phyloP scores from a whole-genome alignment of 2,329 filamentous ascomycete genomes.

The Stagonosporopsis chrysanthemi region DNA sequence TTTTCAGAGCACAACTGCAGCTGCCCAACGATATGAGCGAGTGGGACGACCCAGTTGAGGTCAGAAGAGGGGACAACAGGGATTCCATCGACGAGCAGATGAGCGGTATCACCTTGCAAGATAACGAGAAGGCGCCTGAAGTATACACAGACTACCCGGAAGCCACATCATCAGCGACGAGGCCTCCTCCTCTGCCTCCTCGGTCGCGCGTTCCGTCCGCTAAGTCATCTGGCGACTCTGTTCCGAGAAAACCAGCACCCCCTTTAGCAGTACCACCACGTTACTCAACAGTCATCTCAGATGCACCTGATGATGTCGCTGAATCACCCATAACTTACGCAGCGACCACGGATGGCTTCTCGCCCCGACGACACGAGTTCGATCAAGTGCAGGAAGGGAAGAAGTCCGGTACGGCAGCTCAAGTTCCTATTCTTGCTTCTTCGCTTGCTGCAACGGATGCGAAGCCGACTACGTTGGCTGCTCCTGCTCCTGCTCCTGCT shows the following conservation, averaged over 20 bases:
- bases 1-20: slow-evolving; percentile 51
- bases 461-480: slow-evolving; percentile 34
- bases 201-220: slow-evolving; percentile 38
- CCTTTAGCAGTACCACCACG: slow-evolving; percentile 51
- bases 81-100: slow-evolving; percentile 47
- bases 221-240: slow-evolving; percentile 39
- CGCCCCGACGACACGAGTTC: slow-evolving; percentile 33
- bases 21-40: slow-evolving; percentile 51
- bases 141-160: slow-evolving; percentile 26
- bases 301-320: slow-evolving; percentile 44
- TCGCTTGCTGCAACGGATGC: slow-evolving; percentile 19
- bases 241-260: slow-evolving; percentile 54
- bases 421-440: slow-evolving; percentile 33
- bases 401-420: slow-evolving; percentile 49
- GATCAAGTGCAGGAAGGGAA: slow-evolving; percentile 39
- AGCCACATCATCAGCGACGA: slow-evolving; percentile 18
- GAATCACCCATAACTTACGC: slow-evolving; percentile 51
- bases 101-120: slow-evolving; percentile 54
- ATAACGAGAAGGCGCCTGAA: slow-evolving; percentile 46
- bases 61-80: slow-evolving; percentile 33
- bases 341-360: slow-evolving; percentile 52
- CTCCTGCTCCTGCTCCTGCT: slow-evolving; percentile 38
- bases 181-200: slow-evolving; percentile 51
- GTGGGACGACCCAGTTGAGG: slow-evolving; percentile 58
- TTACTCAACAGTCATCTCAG: slow-evolving; percentile 55